phyloP scores from a whole-genome alignment of 129 eudicot species.

The Lactuca sativa region DNA sequence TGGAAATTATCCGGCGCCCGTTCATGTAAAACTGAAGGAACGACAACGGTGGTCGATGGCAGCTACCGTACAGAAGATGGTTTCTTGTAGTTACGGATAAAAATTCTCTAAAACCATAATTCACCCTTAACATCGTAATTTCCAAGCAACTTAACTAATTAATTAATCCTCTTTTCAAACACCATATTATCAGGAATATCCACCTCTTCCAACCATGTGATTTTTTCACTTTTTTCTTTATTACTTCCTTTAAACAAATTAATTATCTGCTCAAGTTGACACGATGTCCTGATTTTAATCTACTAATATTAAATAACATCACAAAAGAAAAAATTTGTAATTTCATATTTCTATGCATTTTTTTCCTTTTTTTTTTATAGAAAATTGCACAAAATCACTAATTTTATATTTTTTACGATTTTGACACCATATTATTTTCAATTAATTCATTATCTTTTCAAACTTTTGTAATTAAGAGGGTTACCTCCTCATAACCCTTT shows the following conservation, averaged over 20 bases:
- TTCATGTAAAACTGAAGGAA: slow-evolving; percentile 37
- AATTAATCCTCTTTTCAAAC: slow-evolving; percentile 24
- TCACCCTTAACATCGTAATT: slow-evolving; percentile 7
- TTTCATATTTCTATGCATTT: neutral
- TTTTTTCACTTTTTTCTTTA: slow-evolving; percentile 23
- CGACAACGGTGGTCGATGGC: slow-evolving; percentile 24
- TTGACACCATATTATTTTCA: too few species aligned
- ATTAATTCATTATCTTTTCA: too few species aligned
- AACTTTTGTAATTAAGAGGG: too few species aligned
- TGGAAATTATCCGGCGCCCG: slow-evolving; percentile 35
- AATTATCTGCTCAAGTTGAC: slow-evolving; percentile 29
- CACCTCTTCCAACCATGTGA: slow-evolving; percentile 33
- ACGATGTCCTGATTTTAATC: neutral
- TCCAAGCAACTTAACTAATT: slow-evolving; percentile 25
- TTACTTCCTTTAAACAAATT: slow-evolving; percentile 2
- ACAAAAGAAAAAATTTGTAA: neutral
- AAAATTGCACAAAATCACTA: too few species aligned
- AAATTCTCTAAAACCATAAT: slow-evolving; percentile 25
- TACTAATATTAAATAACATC: neutral
- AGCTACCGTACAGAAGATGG: slow-evolving; percentile 40
- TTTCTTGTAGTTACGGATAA: slow-evolving; percentile 29
- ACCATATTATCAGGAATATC: slow-evolving; percentile 30
- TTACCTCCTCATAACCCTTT: too few species aligned
- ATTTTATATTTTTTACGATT: too few species aligned
- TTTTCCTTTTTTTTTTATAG: neutral